Conservation (phyloP, 2,329 filamentous ascomycete genomes). For the Mycosphaerelloides madeirae region DNA sequence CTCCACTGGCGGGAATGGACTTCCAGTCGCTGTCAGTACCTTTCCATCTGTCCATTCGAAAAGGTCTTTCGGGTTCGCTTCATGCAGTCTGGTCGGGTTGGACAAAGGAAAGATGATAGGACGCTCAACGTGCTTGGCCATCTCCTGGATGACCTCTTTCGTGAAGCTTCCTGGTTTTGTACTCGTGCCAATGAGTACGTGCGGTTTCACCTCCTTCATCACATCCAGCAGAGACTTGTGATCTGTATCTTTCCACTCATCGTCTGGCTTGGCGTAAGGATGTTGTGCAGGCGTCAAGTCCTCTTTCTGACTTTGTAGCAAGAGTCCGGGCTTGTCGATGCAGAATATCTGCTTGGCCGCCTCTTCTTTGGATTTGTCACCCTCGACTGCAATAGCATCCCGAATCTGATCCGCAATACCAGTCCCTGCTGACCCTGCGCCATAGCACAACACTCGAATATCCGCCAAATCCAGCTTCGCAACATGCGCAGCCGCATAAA, state of each 20-base stretch:
- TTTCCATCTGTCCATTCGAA: constrained; percentile 73
- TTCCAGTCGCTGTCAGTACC: constrained; percentile 76
- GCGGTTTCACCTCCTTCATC: constrained; percentile 66
- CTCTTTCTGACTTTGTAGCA: constrained; percentile 59
- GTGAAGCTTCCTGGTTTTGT: constrained; percentile 74
- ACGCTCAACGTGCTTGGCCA: constrained; percentile 66
- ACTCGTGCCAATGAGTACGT: constrained; percentile 79
- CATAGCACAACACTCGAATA: constrained; percentile 69
- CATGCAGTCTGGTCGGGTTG: constrained; percentile 79
- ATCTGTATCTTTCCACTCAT: constrained; percentile 58
- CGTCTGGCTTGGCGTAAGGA: constrained; percentile 59
- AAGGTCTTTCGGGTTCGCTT: constrained; percentile 72
- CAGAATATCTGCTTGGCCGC: constrained; percentile 75
- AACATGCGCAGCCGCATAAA: constrained; percentile 71
- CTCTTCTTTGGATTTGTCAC: constrained; percentile 64
- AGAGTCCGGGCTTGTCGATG: constrained; percentile 65
- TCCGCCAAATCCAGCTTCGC: constrained; percentile 62
- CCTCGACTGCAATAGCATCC: constrained; percentile 70
- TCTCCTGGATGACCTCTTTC: constrained; percentile 65
- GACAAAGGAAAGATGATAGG: constrained; percentile 87
- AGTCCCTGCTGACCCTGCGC: constrained; percentile 74
- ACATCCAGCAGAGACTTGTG: constrained; percentile 60
- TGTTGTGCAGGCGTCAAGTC: constrained; percentile 63
- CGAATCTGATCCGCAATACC: constrained; percentile 82
- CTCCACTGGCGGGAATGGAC: constrained; percentile 71